Conservation (phyloP, 139 green algal genomes). For the Chlorella sp. region DNA sequence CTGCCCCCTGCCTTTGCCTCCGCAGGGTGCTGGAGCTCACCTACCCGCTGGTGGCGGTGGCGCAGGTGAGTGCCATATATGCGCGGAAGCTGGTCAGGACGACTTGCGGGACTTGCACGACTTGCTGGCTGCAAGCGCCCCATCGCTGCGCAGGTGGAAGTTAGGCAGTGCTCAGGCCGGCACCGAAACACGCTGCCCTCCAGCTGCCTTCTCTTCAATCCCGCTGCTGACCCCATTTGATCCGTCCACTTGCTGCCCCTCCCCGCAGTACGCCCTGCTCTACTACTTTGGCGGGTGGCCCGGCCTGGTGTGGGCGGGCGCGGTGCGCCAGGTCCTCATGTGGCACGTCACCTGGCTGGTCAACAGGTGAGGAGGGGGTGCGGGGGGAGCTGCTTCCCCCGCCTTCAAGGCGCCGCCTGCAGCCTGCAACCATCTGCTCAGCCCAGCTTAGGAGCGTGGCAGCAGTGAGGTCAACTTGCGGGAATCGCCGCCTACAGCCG, state of each 20-base stretch:
- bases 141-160: too few relatives aligned
- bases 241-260: not conserved
- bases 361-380: conserved; percentile 63
- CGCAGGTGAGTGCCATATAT: not conserved
- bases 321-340: conserved; percentile 87
- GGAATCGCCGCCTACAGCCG: too few relatives aligned
- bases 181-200: not conserved
- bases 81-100: not conserved
- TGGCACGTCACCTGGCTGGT: conserved; percentile 99
- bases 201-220: not conserved
- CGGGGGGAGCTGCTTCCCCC: not conserved
- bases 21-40: conserved; percentile 53
- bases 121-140: too few relatives aligned
- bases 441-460: too few relatives aligned
- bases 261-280: conserved; percentile 68
- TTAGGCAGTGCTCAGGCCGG: too few relatives aligned
- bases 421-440: too few relatives aligned
- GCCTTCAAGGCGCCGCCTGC: too few relatives aligned
- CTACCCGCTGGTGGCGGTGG: conserved; percentile 3
- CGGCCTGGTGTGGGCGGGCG: conserved; percentile 93
- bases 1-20: too few relatives aligned
- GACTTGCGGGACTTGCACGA: not conserved
- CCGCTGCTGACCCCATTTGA: too few relatives aligned
- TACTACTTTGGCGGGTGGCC: conserved; percentile 89
- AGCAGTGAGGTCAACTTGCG: too few relatives aligned